Evolutionary conservation across 1,139 yeast genomes (phyloP), one percentile per base, ranked within the genome.

Genomic region (Suhomyces chickasaworum): DNA sequence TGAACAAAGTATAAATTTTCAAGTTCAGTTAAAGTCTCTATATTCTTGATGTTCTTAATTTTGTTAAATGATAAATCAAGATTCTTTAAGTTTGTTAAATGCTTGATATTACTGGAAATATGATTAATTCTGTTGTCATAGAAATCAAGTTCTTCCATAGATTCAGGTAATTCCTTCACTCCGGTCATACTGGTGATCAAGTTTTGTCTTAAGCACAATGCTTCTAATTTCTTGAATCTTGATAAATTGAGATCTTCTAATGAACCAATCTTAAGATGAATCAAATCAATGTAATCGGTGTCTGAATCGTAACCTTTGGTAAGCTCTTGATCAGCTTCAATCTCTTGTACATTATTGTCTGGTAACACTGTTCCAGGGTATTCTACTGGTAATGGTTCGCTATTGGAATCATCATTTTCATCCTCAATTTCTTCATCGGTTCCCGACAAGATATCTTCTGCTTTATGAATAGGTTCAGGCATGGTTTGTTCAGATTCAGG

Each of bases 111-210:
- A 48, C 80, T 76, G 13, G 93, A 86, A 45, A 93, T 89, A 61
- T 91, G 97, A 52, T 86, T 83, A 55, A 95, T 86, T 55, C 96
- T 73, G 67, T 95, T 95, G 66, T 95, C 99, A 62, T 95, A 95
- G 31, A 91, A 74, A 63, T 93, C 99, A 53, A 95, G 70, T 54
- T 90, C 96, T 54, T 81, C 88, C 56, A 93, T 58, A 0, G 73
- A 73, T 1, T 75, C 81, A 1, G 76, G 73, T 17, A 91, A 63
- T 2, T 75, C 80, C 51, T 84, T 89, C 12, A 90, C 73, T 12
- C 83, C 95, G 39, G 83, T 80, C 41, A 91, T 76, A 16, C 87
- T 80, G 29, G 88, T 83, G 38, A 95, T 72, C 51, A 89, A 70
- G 64, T 95, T 95, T 61, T 91, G 97, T 58, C 99, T 80, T 51